Evolutionary conservation across 805 yeast genomes (phyloP).

Genomic region (Yamadazyma endophytica): DNA sequence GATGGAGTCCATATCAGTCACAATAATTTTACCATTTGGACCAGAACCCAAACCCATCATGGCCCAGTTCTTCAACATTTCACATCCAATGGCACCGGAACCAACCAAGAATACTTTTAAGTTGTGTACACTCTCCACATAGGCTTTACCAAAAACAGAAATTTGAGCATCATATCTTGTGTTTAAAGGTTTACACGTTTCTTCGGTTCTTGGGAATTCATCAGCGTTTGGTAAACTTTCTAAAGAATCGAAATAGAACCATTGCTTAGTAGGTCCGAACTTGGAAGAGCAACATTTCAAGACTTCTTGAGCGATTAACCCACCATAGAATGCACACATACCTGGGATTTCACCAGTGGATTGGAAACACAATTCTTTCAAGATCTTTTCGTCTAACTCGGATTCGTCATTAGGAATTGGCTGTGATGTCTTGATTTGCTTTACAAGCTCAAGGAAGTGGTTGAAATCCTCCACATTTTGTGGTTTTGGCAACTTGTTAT

Average conservation of each 20-base stretch:
- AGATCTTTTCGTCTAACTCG: slow-evolving; percentile 56
- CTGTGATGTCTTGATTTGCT: slow-evolving; percentile 52
- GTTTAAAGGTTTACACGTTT: slow-evolving; percentile 68
- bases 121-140: slow-evolving; percentile 70
- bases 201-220: slow-evolving; percentile 58
- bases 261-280: slow-evolving; percentile 90
- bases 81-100: slow-evolving; percentile 98
- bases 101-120: slow-evolving; percentile 89
- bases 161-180: slow-evolving; percentile 93
- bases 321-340: slow-evolving; percentile 85
- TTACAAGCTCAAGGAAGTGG: slow-evolving; percentile 57
- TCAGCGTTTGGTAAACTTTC: slow-evolving; percentile 76
- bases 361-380: slow-evolving; percentile 74
- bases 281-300: slow-evolving; percentile 93
- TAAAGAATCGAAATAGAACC: slow-evolving; percentile 87
- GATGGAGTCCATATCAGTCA: slow-evolving; percentile 93
- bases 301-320: slow-evolving; percentile 93
- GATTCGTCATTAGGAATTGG: slow-evolving; percentile 54
- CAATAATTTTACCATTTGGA: slow-evolving; percentile 73
- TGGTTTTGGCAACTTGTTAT: slow-evolving; percentile 72
- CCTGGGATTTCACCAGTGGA: slow-evolving; percentile 92
- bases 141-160: slow-evolving; percentile 85
- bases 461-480: slow-evolving; percentile 69
- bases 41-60: slow-evolving; percentile 94
- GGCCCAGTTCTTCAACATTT: slow-evolving; percentile 98